phyloP scores from a whole-genome alignment of 768 basidiomycete genomes.

The Sistotremastrum suecicum region DNA sequence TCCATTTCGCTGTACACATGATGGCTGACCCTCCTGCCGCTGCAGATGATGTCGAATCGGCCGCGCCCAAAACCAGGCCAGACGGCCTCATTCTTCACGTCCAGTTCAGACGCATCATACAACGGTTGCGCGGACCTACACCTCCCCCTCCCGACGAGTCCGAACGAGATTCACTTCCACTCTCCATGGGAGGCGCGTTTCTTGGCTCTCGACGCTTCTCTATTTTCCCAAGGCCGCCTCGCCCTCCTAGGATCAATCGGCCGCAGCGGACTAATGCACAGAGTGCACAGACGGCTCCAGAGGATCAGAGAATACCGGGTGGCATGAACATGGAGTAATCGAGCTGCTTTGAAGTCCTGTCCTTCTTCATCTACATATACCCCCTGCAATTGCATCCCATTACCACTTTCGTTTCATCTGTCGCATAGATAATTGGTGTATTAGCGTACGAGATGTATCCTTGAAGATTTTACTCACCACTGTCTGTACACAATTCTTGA shows the following conservation, averaged over 20 bases:
- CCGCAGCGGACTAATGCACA: too few species aligned
- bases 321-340: constrained; percentile 9
- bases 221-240: too few species aligned
- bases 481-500: constrained; percentile 67
- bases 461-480: constrained; percentile 40
- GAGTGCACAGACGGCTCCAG: constrained; percentile 26
- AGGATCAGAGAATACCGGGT: constrained; percentile 23
- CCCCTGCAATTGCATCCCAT: constrained; percentile 3
- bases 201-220: too few species aligned
- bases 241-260: too few species aligned
- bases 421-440: neutral
- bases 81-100: constrained; percentile 44
- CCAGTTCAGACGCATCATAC: constrained; percentile 35
- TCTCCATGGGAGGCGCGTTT: too few species aligned
- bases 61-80: constrained; percentile 13
- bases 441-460: neutral
- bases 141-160: constrained; percentile 25
- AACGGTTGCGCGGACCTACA: constrained; percentile 42
- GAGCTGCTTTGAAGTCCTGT: neutral
- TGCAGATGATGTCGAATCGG: constrained; percentile 6
- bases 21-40: neutral
- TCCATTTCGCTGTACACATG: neutral
- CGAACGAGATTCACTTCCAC: constrained; percentile 45
- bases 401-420: constrained; percentile 49
- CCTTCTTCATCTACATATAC: neutral